Conservation (phyloP, 1,284 basidiomycete genomes). For the Anthracocystis walkeri region DNA sequence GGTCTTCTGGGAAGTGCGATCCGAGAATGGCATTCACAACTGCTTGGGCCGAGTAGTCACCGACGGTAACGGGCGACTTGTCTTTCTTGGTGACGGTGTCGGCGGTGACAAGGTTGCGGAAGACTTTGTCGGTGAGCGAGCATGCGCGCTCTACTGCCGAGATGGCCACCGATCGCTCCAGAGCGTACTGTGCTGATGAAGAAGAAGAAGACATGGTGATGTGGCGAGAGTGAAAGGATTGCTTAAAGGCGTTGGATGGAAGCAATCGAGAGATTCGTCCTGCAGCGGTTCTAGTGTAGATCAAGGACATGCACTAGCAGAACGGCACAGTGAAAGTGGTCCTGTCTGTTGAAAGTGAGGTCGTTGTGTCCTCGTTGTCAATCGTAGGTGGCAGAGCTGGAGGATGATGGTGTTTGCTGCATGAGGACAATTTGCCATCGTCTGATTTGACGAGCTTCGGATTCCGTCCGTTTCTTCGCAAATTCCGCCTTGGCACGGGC, state of each 20-base stretch:
- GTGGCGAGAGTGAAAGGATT: not conserved
- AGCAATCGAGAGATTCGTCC: conserved; percentile 18
- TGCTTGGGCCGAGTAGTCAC: conserved; percentile 68
- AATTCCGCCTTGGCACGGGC: conserved; percentile 2
- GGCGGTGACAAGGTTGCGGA: conserved; percentile 83
- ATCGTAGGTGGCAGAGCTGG: not conserved
- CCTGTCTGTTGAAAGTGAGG: not conserved
- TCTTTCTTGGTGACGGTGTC: conserved; percentile 92
- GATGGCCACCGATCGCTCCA: conserved; percentile 81
- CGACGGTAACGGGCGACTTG: conserved; percentile 92
- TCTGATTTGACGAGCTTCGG: conserved; percentile 1
- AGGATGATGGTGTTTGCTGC: not conserved
- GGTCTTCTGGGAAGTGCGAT: conserved; percentile 82
- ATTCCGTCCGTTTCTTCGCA: too few relatives aligned
- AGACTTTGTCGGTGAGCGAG: conserved; percentile 79
- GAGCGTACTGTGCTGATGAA: conserved; percentile 61
- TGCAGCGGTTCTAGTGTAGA: not conserved
- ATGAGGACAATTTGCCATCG: not conserved
- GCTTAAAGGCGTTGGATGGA: not conserved
- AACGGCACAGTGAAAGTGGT: not conserved
- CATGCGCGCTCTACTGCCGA: conserved; percentile 91
- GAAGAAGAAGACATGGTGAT: conserved; percentile 36
- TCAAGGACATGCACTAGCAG: conserved; percentile 26
- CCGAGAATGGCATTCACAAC: conserved; percentile 63
- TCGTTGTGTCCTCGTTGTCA: too few relatives aligned